Base-by-base conservation (phyloP, 371 early-diverging fungal species). In the Mortierella sp. region DNA sequence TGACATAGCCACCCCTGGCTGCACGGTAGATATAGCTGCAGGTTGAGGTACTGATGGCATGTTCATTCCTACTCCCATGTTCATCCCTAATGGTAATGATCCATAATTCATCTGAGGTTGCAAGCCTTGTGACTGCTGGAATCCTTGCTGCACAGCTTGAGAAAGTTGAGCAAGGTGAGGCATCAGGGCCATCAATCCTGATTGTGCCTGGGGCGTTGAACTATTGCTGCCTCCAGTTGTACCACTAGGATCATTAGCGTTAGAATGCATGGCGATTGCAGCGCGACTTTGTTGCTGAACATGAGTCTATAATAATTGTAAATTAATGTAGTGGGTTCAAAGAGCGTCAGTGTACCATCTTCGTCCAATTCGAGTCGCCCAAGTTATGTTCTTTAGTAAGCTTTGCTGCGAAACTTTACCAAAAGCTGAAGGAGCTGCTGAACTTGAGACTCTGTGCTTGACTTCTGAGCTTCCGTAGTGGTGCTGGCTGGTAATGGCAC, bases 371-470 rank as follows among this genome's bases (percentile, higher is more conserved):
- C 45, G 4, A 15, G 45, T 45, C 2, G 16, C 16, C 11, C 11
- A 45, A 11, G 16, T 45, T 45, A 16, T 45, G 16, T 6, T 36
- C 36, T 6, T 36, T 45, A 45, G 16, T 11, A 45, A 45, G 11
- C 45, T 15, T 15, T 50, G 65, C 0, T 28, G 33, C 28, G n/a
- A 21, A 58, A 43, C n/a, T 13, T 45, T 74, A 74, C 75, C 75
- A 74, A 65, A 60, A 74, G 75, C 24, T 69, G 65, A 15, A 74
- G 69, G 16, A 74, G 58, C 36, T 74, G 75, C 41, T 74, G 75
- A 10, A 74, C 75, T 58, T 74, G 75, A 19, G 69, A 38, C 47
- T 74, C 75, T 2, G 75, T 45, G 32, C 50, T 73, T 6, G 73
- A 28, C 10, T 63, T 74, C 13, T 55, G 58, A 24, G 32, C 15